Conservation (phyloP, 352 stramenopile species). For the Phytophthora sp. region DNA sequence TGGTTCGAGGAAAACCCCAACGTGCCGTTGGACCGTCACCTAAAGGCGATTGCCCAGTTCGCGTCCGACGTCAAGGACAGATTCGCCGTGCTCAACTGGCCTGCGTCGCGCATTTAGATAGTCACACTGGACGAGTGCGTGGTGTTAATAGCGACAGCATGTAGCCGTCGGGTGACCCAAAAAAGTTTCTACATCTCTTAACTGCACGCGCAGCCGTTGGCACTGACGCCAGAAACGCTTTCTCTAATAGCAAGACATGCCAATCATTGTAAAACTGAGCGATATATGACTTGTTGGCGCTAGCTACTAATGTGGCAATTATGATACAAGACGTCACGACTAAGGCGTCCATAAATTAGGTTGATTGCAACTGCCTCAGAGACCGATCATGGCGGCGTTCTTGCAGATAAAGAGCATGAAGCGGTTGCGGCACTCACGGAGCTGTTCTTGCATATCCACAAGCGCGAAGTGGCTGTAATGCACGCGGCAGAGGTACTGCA, state of each 20-base stretch:
- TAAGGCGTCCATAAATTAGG: slow-evolving; percentile 36
- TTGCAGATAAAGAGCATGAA: slow-evolving; percentile 84
- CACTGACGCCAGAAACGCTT: slow-evolving; percentile 27
- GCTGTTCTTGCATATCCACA: slow-evolving; percentile 77
- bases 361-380: slow-evolving; percentile 29
- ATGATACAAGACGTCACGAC: slow-evolving; percentile 26
- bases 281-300: slow-evolving; percentile 27
- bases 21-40: slow-evolving; percentile 21
- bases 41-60: slow-evolving; percentile 32
- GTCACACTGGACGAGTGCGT: too few species aligned
- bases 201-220: slow-evolving; percentile 11
- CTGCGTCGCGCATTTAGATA: slow-evolving; percentile 1
- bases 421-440: slow-evolving; percentile 66
- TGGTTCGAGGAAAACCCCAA: slow-evolving; percentile 34
- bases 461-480: slow-evolving; percentile 76
- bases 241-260: not conserved
- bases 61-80: slow-evolving; percentile 22
- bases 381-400: slow-evolving; percentile 70
- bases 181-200: too few species aligned
- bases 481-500: slow-evolving; percentile 69
- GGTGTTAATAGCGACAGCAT: too few species aligned
- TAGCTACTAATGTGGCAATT: slow-evolving; percentile 21
- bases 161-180: too few species aligned
- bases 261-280: slow-evolving; percentile 18
- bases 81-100: slow-evolving; percentile 1